These are phyloP conservation scores for Clitopilus hobsonii DNA, from an alignment of 768 basidiomycete genomes.

Conservation along the genomic window DNA sequence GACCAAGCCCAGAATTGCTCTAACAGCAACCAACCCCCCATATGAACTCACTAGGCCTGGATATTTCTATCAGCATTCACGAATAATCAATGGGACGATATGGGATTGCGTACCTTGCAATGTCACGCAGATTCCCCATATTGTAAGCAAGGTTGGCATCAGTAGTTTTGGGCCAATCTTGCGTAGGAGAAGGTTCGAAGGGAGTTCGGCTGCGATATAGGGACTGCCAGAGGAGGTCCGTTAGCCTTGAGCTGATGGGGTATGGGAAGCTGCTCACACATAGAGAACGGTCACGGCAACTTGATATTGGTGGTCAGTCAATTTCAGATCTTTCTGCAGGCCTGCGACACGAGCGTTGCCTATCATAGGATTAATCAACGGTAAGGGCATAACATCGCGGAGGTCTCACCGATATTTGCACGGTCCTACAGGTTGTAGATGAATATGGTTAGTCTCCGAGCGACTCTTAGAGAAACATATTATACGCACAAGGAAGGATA, in stretches of 20 bases:
- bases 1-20: constrained; percentile 68
- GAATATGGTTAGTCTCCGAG: not conserved
- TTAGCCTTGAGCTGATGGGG: constrained; percentile 13
- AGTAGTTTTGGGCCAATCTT: constrained; percentile 42
- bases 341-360: constrained; percentile 46
- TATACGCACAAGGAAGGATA: constrained; percentile 30
- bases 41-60: constrained; percentile 41
- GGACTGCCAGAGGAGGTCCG: constrained; percentile 19
- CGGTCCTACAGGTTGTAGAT: constrained; percentile 19
- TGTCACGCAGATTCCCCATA: constrained; percentile 47
- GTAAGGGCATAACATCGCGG: not conserved
- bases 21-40: constrained; percentile 47
- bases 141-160: constrained; percentile 40
- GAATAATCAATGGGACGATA: not conserved
- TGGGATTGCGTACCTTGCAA: constrained; percentile 33
- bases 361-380: not conserved
- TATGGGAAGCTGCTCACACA: not conserved
- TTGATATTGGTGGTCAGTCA: constrained; percentile 35
- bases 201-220: constrained; percentile 43
- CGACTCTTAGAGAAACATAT: no score
- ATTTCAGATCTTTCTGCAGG: constrained; percentile 35
- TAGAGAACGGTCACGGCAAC: constrained; percentile 26
- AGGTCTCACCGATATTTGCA: constrained; percentile 24
- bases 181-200: constrained; percentile 38
- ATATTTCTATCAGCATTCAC: not conserved